Conservation (phyloP, 2,329 filamentous ascomycete species). For the Pseudogymnoascus sp. region DNA sequence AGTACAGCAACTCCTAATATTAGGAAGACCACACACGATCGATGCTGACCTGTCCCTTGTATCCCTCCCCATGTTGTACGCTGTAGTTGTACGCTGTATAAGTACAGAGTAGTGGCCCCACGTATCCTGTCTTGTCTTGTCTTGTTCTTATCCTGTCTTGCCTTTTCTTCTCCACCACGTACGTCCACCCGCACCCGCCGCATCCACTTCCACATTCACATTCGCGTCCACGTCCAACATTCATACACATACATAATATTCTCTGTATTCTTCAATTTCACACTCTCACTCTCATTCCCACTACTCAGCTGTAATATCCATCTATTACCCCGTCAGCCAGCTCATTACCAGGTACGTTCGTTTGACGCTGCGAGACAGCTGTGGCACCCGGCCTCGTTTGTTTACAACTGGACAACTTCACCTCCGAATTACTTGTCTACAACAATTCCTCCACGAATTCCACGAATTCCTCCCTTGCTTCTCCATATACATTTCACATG, state of each 20-base stretch:
- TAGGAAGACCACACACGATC: background rate
- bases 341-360: background rate
- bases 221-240: background rate
- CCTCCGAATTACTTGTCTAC: background rate
- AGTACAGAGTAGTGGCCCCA: background rate
- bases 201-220: background rate
- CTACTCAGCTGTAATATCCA: background rate
- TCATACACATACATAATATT: background rate
- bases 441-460: background rate
- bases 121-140: background rate
- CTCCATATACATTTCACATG: background rate
- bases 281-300: background rate
- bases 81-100: background rate
- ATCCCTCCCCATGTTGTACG: background rate
- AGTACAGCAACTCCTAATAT: background rate
- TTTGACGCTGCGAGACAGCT: background rate
- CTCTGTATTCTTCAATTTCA: background rate
- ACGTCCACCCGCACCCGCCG: background rate
- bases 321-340: background rate
- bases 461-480: background rate
- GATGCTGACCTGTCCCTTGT: background rate
- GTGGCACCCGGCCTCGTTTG: background rate
- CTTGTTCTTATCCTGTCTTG: background rate
- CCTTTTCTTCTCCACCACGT: background rate
- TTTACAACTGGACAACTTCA: background rate